Percentiles rank a stretch among this genome's conserved stretches.
Evolutionary conservation across 768 basidiomycete genomes (phyloP).

Genomic region (Boletus vermiculosoides): DNA sequence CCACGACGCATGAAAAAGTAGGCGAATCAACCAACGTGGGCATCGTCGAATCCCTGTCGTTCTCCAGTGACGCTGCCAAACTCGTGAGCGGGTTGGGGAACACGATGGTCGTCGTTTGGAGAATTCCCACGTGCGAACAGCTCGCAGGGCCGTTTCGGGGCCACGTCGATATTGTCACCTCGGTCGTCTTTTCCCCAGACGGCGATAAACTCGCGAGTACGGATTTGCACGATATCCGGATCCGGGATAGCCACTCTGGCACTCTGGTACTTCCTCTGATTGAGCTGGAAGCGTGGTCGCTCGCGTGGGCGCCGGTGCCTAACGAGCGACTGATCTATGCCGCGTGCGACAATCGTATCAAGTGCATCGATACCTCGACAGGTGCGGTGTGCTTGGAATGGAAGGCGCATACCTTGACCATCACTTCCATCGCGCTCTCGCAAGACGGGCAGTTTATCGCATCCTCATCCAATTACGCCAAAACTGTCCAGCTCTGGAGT

Average conservation of each 20-base stretch:
- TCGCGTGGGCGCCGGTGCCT: neutral
- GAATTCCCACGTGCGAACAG: neutral
- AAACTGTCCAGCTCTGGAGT: neutral
- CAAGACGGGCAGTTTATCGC: neutral
- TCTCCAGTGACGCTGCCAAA: neutral
- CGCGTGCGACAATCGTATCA: neutral
- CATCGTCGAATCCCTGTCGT: neutral
- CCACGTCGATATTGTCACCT: neutral
- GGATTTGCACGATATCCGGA: neutral
- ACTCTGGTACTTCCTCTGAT: neutral
- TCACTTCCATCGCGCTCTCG: neutral
- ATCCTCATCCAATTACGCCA: neutral
- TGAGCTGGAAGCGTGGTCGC: neutral
- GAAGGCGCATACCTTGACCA: neutral
- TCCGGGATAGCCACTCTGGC: neutral
- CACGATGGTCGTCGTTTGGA: neutral
- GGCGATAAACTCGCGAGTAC: constrained; percentile 1
- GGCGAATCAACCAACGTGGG: neutral
- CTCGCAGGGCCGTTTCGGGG: neutral
- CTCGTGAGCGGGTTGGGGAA: neutral
- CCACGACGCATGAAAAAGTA: neutral
- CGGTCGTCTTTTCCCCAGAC: neutral
- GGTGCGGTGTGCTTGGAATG: neutral
- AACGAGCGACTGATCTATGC: neutral
- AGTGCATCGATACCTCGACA: neutral